Evolutionary conservation across 805 yeast genomes (phyloP).

Genomic region (Wickerhamomyces queroliae): DNA sequence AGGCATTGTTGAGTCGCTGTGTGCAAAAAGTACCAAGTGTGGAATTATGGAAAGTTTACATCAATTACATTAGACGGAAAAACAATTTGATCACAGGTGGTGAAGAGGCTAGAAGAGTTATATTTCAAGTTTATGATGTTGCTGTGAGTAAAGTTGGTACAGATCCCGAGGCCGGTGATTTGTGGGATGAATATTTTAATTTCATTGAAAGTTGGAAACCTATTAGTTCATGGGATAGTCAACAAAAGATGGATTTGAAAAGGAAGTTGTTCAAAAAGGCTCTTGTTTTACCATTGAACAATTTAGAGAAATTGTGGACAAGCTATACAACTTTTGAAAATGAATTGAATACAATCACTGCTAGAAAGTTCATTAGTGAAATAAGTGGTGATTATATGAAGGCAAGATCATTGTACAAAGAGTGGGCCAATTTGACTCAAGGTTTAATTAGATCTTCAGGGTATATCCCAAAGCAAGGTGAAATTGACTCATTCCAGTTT

Average conservation of each 20-base stretch:
- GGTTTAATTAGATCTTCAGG: constrained; percentile 37
- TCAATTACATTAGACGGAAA: constrained; percentile 66
- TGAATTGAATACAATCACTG: constrained; percentile 64
- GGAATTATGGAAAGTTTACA: constrained; percentile 69
- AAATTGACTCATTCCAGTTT: constrained; percentile 31
- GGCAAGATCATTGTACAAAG: constrained; percentile 72
- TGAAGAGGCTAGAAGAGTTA: constrained; percentile 67
- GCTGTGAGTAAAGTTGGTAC: constrained; percentile 74
- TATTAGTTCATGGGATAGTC: constrained; percentile 75
- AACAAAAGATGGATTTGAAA: constrained; percentile 70
- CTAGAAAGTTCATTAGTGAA: constrained; percentile 81
- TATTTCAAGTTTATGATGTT: constrained; percentile 77
- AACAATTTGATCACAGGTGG: constrained; percentile 74
- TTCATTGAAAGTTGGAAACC: constrained; percentile 79
- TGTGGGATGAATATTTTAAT: constrained; percentile 82
- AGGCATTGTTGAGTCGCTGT: constrained; percentile 57
- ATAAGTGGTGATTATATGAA: constrained; percentile 80
- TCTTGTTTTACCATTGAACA: constrained; percentile 68
- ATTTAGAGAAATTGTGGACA: constrained; percentile 76
- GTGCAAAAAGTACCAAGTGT: constrained; percentile 59
- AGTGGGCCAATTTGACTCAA: constrained; percentile 54
- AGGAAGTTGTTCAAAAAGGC: constrained; percentile 68
- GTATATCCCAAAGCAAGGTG: constrained; percentile 22
- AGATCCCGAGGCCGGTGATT: constrained; percentile 61
- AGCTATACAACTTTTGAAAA: constrained; percentile 82